Evolutionary conservation across 176 grass and related monocot species (phyloP), one percentile per base, ranked within the genome.

Genomic region (Zea mays): DNA sequence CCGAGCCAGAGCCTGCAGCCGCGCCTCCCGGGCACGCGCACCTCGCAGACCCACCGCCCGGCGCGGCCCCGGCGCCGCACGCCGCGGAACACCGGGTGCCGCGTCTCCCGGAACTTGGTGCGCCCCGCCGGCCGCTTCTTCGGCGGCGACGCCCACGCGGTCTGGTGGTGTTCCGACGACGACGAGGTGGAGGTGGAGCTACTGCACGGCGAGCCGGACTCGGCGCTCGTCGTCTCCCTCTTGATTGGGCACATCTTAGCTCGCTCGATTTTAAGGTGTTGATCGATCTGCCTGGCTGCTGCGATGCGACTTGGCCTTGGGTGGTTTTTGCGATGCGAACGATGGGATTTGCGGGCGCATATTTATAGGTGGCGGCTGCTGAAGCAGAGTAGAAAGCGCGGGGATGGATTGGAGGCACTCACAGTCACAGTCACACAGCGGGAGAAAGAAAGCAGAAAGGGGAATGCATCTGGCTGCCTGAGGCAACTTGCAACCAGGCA

Each of bases 1-100:
- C 91, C 91, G 20, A 97, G 89, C 94, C 94, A 97, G 50, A 97
- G 92, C 55, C 91, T 79, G 61, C 47, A 79, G 4, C 82, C 87
- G 52, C 78, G 67, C 36, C 65, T 1, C 3, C 87, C 82, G 0
- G 82, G 90, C 7, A 84, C 90, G 27, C 84, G 87, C 67, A 87
- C 84, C 81, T 90, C 87, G 81, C 84, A 87, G 21, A 93, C 87
- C 90, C 86, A 93, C 49, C 74, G 73, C 21, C 82, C 86, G 35
- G 80, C 86, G 43, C 48, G 64, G 77, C 78, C 83, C 14, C 90
- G 43, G 19, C 70, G 70, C 66, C 86, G 80, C n/a, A 92, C 90
- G 72, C 90, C 86, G 40, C 81, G 80, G 71, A 83, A 93, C 69
- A 93, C 81, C 17, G 82, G 91, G 78, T 93, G 91, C 11, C 91